Conservation (phyloP, 805 yeast species). For the Metschnikowia lunata region DNA sequence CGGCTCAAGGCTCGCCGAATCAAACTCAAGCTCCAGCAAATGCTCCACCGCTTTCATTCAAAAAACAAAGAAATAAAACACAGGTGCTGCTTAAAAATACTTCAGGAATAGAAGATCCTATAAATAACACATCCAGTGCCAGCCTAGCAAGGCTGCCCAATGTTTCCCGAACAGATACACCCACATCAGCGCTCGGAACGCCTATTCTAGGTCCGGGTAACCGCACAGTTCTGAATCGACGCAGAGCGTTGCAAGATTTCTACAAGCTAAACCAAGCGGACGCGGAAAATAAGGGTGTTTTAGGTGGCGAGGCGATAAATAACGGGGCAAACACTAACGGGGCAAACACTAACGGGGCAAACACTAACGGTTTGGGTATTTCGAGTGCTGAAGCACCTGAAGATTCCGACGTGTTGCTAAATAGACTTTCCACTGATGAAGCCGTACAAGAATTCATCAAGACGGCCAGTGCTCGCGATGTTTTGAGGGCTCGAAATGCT, state of each 20-base stretch:
- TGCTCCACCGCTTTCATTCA: slow-evolving; percentile 27
- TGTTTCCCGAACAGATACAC: not conserved
- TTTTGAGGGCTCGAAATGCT: slow-evolving; percentile 14
- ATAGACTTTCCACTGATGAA: slow-evolving; percentile 5
- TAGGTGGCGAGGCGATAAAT: too few species aligned
- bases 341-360: not conserved
- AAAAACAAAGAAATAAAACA: slow-evolving; percentile 17
- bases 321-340: not conserved
- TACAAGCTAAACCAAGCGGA: slow-evolving; percentile 25
- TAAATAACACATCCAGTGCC: not conserved
- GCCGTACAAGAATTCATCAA: slow-evolving; percentile 8
- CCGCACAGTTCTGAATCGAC: slow-evolving; percentile 35
- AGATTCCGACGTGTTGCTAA: not conserved
- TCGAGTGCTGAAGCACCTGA: not conserved
- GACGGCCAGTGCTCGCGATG: slow-evolving; percentile 9
- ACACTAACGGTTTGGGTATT: not conserved
- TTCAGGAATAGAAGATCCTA: not conserved
- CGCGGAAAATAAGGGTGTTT: not conserved
- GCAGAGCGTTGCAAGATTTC: slow-evolving; percentile 41
- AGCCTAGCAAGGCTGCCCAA: not conserved
- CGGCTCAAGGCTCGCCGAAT: too few species aligned
- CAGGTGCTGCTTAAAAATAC: slow-evolving; percentile 1
- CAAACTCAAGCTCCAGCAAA: too few species aligned
- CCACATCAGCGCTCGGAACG: slow-evolving; percentile 3
- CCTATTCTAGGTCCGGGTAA: slow-evolving; percentile 7